phyloP scores from a whole-genome alignment of 2,329 filamentous ascomycete genomes.

The Penicillium sp. region DNA sequence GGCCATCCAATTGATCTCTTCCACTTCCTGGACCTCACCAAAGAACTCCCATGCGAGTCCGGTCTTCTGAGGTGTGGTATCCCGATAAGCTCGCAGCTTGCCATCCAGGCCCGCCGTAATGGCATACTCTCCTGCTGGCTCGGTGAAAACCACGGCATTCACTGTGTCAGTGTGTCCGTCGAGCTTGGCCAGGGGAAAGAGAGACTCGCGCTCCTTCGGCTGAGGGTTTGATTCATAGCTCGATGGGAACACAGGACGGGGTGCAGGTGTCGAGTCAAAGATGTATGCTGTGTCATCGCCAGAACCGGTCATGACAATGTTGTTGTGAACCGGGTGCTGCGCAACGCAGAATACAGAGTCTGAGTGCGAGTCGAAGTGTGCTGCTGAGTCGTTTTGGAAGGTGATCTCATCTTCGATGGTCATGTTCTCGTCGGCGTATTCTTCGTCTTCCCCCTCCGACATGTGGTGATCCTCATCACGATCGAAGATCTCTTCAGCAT shows the following conservation, averaged over 20 bases:
- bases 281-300: constrained; percentile 84
- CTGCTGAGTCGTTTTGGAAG: constrained; percentile 86
- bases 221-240: constrained; percentile 70
- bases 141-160: constrained; percentile 79
- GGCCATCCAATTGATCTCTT: constrained; percentile 89
- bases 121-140: constrained; percentile 77
- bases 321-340: constrained; percentile 76
- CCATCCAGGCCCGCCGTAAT: constrained; percentile 89
- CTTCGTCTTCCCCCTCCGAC: constrained; percentile 63
- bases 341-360: constrained; percentile 95
- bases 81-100: constrained; percentile 68
- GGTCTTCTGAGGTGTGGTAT: constrained; percentile 45
- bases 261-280: constrained; percentile 67
- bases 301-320: constrained; percentile 83
- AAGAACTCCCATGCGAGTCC: constrained; percentile 63
- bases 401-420: constrained; percentile 56
- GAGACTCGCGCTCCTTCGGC: constrained; percentile 57
- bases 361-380: constrained; percentile 85
- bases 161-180: constrained; percentile 92
- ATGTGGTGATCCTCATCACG: constrained; percentile 70
- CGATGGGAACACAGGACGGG: constrained; percentile 67
- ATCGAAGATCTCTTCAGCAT: constrained; percentile 73
- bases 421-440: constrained; percentile 55
- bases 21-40: constrained; percentile 80
- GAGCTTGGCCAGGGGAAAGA: constrained; percentile 68